These are phyloP conservation scores for Tylopilus orsonianus DNA, from an alignment of 1,284 basidiomycete genomes.

Conservation along the genomic window DNA sequence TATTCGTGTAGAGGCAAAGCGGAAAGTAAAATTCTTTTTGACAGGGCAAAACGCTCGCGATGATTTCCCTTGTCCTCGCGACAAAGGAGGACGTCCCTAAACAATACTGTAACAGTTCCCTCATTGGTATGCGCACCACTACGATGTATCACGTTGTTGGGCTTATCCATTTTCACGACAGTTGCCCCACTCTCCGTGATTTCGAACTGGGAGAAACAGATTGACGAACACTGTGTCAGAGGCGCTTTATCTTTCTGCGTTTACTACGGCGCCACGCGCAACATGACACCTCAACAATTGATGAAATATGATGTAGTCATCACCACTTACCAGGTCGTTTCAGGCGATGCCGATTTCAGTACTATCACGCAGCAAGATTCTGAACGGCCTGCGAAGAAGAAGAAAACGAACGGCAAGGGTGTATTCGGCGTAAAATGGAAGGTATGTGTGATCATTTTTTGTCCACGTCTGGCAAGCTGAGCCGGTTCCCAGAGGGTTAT, in stretches of 20 bases:
- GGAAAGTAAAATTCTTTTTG: constrained; percentile 12
- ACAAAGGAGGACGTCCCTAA: constrained; percentile 64
- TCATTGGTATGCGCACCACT: constrained; percentile 62
- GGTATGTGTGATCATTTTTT: constrained; percentile 37
- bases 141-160: background rate
- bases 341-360: constrained; percentile 29
- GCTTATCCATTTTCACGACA: constrained; percentile 32
- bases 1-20: constrained; percentile 5
- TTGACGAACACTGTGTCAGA: constrained; percentile 69
- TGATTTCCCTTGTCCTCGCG: constrained; percentile 73
- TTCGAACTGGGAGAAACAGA: constrained; percentile 91
- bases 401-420: constrained; percentile 57
- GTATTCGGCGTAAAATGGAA: constrained; percentile 81
- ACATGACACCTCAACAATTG: constrained; percentile 59
- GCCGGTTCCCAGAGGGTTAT: constrained; percentile 59
- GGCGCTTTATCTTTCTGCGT: constrained; percentile 58
- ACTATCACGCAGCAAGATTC: constrained; percentile 2
- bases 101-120: constrained; percentile 63
- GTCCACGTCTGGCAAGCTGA: background rate
- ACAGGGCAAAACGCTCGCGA: constrained; percentile 84
- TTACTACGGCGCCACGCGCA: constrained; percentile 73
- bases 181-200: constrained; percentile 86
- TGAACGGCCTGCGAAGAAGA: constrained; percentile 39
- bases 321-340: constrained; percentile 74
- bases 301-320: constrained; percentile 79